These are phyloP conservation scores for Candida rishiriensis DNA, from an alignment of 805 yeast genomes.

Conservation along the genomic window DNA sequence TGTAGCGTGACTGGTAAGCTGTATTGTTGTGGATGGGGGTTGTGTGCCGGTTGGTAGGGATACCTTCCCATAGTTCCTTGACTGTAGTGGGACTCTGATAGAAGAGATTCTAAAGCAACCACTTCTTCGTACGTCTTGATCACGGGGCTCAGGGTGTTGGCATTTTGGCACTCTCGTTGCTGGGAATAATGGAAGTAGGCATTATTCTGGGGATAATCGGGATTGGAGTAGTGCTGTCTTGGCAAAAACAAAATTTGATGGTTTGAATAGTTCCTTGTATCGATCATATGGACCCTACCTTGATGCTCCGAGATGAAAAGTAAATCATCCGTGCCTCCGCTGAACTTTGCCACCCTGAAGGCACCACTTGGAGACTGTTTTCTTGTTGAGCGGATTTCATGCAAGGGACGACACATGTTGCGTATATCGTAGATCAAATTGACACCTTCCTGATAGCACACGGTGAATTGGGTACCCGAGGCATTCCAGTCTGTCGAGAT, in stretches of 20 bases:
- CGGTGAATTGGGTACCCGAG: constrained; percentile 70
- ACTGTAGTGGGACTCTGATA: not conserved
- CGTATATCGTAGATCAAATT: constrained; percentile 76
- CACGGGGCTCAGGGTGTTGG: constrained; percentile 12
- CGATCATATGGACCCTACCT: constrained; percentile 82
- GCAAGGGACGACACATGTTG: constrained; percentile 48
- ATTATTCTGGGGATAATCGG: too few relatives aligned
- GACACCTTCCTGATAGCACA: constrained; percentile 82
- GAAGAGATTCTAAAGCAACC: constrained; percentile 4
- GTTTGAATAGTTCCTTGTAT: constrained; percentile 65
- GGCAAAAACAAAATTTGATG: constrained; percentile 77
- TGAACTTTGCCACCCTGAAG: constrained; percentile 43
- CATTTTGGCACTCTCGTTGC: too few relatives aligned
- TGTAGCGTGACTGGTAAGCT: not conserved
- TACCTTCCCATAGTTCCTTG: too few relatives aligned
- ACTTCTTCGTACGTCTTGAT: constrained; percentile 29
- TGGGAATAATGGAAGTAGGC: too few relatives aligned
- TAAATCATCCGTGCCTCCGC: constrained; percentile 68
- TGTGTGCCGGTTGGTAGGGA: not conserved
- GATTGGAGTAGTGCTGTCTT: constrained; percentile 15
- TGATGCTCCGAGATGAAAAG: constrained; percentile 77
- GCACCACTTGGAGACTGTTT: constrained; percentile 40
- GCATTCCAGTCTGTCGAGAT: constrained; percentile 76
- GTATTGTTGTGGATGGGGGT: not conserved
- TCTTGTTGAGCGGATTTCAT: constrained; percentile 57